Evolutionary conservation across 2,329 filamentous ascomycete species (phyloP).

Genomic region (Fusarium duplospermum): DNA sequence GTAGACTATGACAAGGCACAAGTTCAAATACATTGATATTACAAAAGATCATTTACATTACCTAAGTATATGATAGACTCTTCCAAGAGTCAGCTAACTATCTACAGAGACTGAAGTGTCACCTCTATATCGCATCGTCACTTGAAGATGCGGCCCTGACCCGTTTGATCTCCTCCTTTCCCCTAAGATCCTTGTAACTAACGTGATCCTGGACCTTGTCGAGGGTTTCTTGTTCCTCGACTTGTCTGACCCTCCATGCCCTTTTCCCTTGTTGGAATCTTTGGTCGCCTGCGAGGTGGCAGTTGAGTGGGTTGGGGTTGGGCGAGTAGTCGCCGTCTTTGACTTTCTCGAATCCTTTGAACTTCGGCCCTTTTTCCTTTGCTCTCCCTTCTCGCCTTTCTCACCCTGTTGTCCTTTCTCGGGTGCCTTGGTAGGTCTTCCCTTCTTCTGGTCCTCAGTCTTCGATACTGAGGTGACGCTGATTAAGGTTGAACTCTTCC

Average conservation of each 20-base stretch:
- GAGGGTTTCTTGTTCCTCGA: background rate
- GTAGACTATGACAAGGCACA: background rate
- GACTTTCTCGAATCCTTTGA: background rate
- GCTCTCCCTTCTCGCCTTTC: background rate
- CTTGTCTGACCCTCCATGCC: background rate
- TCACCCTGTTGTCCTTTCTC: background rate
- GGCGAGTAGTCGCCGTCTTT: background rate
- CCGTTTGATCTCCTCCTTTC: background rate
- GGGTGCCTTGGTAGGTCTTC: background rate
- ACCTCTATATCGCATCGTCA: background rate
- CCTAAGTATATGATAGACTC: background rate
- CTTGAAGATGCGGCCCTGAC: background rate
- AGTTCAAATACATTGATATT: background rate
- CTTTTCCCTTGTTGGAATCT: background rate
- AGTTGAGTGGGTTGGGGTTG: background rate
- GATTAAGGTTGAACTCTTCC: background rate
- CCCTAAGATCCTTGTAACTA: background rate
- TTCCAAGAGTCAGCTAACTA: background rate
- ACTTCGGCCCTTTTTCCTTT: background rate
- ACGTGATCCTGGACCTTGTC: background rate
- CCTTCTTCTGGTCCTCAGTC: background rate
- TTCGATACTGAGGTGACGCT: background rate
- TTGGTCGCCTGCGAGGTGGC: background rate
- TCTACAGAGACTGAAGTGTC: background rate
- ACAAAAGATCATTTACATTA: background rate